Base-by-base conservation (phyloP, 306 rosid species). In the Vigna trinervia region DNA sequence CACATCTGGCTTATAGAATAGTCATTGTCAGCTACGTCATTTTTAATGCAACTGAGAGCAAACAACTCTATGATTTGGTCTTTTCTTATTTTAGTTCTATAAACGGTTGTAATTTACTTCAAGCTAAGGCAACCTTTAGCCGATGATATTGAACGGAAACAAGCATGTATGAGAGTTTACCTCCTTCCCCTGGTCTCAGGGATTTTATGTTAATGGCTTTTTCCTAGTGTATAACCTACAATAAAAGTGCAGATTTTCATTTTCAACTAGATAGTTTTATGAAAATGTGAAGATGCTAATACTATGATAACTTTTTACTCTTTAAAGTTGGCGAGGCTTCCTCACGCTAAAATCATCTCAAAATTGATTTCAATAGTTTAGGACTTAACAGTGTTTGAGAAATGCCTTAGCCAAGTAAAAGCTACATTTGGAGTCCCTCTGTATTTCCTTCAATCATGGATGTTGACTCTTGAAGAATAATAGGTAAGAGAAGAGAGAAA, bases 21-120 rank as follows among this genome's bases (percentile, higher is more conserved):
- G 5, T 32, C 32, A 54, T 65, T 39, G 66, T 67, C 8, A 45
- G 71, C 64, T 66, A 22, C 57, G 28, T 43, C 8, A 14, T 63
- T 23, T 46, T n/a, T 41, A 23, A 45, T 30, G n/a, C 56, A 14
- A 45, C 58, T 13, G n/a, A 51, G 17, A 73, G 61, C 69, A 63
- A 65, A 45, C 68, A 30, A n/a, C 70, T 73, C 43, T 53, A 34
- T 36, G 3, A 36, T 60, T 48, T 36, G 52, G 15, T 43, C 6
- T 80, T 15, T 59, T 80, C 43, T 30, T 67, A 41, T 41, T 58
- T 14, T 81, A 22, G 54, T 74, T 28, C 22, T 38, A 53, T 43
- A 30, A 30, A 23, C 52, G 30, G 8, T 20, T 38, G 48, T 57
- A 59, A 59, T 71, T 79, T 38, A 51, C 46, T 22, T 61, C 12